Evolutionary conservation across 2,329 filamentous ascomycete species (phyloP).

Genomic region (Botrytis paeoniae): DNA sequence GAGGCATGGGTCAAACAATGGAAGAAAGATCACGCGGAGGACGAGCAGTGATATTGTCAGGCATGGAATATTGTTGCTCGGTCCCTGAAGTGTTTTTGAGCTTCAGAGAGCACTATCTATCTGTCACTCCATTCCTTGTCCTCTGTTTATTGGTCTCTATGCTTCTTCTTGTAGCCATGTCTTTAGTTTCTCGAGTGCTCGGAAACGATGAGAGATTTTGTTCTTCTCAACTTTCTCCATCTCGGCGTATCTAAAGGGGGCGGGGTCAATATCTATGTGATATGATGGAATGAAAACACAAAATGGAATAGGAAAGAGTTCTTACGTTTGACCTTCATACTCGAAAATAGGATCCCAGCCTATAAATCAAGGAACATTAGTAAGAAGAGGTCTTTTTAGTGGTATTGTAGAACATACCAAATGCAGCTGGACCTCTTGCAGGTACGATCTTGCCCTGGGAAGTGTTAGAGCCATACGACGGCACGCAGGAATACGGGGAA

Average conservation of each 20-base stretch:
- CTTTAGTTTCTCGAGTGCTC: constrained; percentile 83
- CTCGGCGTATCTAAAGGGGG: constrained; percentile 69
- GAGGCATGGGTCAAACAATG: constrained; percentile 79
- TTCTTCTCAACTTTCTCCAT: constrained; percentile 91
- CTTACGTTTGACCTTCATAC: constrained; percentile 75
- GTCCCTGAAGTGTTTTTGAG: neutral
- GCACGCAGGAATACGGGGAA: constrained; percentile 4
- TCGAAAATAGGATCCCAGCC: constrained; percentile 98
- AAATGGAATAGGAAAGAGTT: constrained; percentile 20
- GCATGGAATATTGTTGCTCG: neutral
- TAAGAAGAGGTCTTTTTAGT: constrained; percentile 3
- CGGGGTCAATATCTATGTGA: neutral
- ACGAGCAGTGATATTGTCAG: constrained; percentile 20
- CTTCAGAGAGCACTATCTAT: neutral
- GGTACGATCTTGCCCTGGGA: constrained; percentile 74
- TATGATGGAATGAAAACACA: neutral
- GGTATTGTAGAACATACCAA: constrained; percentile 59
- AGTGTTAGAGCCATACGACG: constrained; percentile 19
- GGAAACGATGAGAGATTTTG: constrained; percentile 84
- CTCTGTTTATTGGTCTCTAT: constrained; percentile 23
- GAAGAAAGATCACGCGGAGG: constrained; percentile 61
- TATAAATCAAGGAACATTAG: constrained; percentile 41
- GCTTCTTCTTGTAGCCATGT: constrained; percentile 59
- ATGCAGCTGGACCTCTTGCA: constrained; percentile 73
- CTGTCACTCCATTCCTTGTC: neutral